Conservation (phyloP, 1,284 basidiomycete genomes). For the Leccinum subrobustum region DNA sequence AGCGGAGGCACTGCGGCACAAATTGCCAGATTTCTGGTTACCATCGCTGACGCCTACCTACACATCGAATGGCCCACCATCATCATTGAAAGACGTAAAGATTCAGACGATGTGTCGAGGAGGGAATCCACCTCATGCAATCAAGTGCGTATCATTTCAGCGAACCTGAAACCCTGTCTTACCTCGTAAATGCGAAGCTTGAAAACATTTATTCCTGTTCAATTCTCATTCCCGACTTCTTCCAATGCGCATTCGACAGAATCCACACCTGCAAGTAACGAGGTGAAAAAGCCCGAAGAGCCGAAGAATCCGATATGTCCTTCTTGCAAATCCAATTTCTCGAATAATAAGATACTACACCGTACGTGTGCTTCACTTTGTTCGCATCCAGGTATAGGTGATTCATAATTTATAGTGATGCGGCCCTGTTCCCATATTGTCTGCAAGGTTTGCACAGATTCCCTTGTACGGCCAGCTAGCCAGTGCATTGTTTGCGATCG, state of each 20-base stretch:
- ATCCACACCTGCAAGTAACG: constrained; percentile 42
- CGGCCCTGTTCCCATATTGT: constrained; percentile 83
- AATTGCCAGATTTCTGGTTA: constrained; percentile 94
- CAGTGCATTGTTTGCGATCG: constrained; percentile 85
- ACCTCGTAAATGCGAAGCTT: constrained; percentile 42
- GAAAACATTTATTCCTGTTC: constrained; percentile 75
- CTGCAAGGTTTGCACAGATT: constrained; percentile 85
- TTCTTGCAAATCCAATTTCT: constrained; percentile 83
- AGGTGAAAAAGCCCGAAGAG: constrained; percentile 47
- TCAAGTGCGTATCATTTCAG: constrained; percentile 55
- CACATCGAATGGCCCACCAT: constrained; percentile 58
- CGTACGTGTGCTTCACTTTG: constrained; percentile 45
- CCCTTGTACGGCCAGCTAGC: constrained; percentile 69
- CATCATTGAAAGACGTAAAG: constrained; percentile 74
- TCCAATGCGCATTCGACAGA: constrained; percentile 39
- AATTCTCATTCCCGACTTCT: constrained; percentile 58
- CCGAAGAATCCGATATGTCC: constrained; percentile 73
- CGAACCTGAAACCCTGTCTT: background rate
- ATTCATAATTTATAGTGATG: constrained; percentile 48
- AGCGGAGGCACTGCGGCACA: constrained; percentile 77
- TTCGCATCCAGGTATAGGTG: background rate
- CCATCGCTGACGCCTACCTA: constrained; percentile 86
- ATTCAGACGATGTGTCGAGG: constrained; percentile 85
- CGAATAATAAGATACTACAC: constrained; percentile 72
- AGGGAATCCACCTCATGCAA: constrained; percentile 67